phyloP scores from a whole-genome alignment of 352 stramenopile species.

The Globisporangium paroecandrum region DNA sequence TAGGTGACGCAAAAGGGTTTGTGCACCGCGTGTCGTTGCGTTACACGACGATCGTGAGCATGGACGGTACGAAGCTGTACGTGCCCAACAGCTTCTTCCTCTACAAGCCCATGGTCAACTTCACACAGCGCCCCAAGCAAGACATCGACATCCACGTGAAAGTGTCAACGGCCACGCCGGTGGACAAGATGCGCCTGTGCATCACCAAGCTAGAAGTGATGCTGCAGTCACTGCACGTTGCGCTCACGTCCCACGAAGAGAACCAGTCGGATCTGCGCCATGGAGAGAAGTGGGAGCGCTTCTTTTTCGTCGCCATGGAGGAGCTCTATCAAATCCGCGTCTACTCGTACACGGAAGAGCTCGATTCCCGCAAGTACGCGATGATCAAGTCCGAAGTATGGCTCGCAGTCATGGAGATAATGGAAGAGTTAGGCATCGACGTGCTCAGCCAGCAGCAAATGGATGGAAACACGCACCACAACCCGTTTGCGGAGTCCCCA shows the following conservation, averaged over 20 bases:
- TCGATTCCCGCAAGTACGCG: slow-evolving; percentile 83
- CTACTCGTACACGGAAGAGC: slow-evolving; percentile 87
- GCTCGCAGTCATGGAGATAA: slow-evolving; percentile 87
- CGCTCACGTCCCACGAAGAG: slow-evolving; percentile 84
- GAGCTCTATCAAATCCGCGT: slow-evolving; percentile 77
- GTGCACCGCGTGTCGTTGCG: slow-evolving; percentile 81
- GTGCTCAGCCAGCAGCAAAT: slow-evolving; percentile 38
- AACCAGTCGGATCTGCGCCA: slow-evolving; percentile 76
- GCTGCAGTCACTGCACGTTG: slow-evolving; percentile 82
- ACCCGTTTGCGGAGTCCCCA: slow-evolving; percentile 38
- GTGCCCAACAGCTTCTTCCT: slow-evolving; percentile 88
- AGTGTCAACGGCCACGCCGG: slow-evolving; percentile 51
- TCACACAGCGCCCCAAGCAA: slow-evolving; percentile 77
- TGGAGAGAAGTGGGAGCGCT: slow-evolving; percentile 78
- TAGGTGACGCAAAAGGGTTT: slow-evolving; percentile 70
- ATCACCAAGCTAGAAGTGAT: slow-evolving; percentile 66
- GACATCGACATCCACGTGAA: slow-evolving; percentile 73
- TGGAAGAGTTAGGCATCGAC: slow-evolving; percentile 73
- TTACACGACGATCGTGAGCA: slow-evolving; percentile 82
- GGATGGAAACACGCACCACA: slow-evolving; percentile 14
- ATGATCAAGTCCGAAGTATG: slow-evolving; percentile 89
- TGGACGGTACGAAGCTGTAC: slow-evolving; percentile 76
- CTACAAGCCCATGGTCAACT: slow-evolving; percentile 91
- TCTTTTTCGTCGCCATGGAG: slow-evolving; percentile 87
- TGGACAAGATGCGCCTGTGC: slow-evolving; percentile 58